phyloP scores from a whole-genome alignment of 2,329 filamentous ascomycete species.

The Microsporum ferrugineum region DNA sequence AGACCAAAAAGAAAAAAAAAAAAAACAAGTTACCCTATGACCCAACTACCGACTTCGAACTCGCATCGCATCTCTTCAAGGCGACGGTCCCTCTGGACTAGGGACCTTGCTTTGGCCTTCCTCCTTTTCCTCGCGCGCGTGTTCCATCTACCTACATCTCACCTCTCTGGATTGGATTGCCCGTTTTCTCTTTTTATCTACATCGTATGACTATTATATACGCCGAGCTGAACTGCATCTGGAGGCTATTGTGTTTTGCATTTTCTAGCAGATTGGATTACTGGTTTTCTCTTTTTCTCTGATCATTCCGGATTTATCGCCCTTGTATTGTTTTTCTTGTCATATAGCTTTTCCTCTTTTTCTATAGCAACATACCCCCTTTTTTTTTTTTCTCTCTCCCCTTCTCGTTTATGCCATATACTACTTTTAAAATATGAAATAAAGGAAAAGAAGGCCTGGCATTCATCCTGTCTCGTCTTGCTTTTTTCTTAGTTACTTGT shows the following conservation, averaged over 20 bases:
- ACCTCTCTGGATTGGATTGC: neutral
- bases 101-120: neutral
- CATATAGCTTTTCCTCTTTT: neutral
- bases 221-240: constrained; percentile 2
- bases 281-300: neutral
- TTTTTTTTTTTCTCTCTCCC: neutral
- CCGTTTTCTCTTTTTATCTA: neutral
- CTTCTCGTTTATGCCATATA: neutral
- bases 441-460: too few species aligned
- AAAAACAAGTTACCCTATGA: neutral
- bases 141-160: neutral
- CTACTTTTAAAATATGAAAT: neutral
- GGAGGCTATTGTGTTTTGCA: constrained; percentile 7
- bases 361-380: neutral
- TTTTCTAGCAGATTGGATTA: constrained; percentile 4
- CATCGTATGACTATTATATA: neutral
- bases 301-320: neutral
- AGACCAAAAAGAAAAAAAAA: neutral
- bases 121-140: neutral
- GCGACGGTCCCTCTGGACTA: constrained; percentile 6
- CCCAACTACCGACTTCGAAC: neutral
- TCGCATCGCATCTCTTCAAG: constrained; percentile 1
- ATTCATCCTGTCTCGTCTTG: neutral
- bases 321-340: neutral
- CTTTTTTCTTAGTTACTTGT: neutral